Conservation (phyloP, 148 eudicot genomes). For the Rhododendron molle region DNA sequence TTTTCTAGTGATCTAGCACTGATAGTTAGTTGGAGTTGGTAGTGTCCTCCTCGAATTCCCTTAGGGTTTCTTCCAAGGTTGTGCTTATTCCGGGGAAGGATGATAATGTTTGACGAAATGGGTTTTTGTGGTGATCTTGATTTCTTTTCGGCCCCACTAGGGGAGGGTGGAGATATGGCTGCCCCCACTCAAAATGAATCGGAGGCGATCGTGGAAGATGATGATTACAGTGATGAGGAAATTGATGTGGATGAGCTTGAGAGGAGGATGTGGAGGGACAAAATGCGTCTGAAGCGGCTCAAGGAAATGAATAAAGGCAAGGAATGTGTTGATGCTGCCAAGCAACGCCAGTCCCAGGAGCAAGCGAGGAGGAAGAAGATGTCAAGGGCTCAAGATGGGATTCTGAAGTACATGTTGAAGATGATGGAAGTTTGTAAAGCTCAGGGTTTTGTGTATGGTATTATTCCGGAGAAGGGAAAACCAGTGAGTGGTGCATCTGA, state of each 20-base stretch:
- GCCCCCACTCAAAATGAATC: constrained; percentile 21
- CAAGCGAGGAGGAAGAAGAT: constrained; percentile 68
- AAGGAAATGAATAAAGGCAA: constrained; percentile 48
- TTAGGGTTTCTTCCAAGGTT: constrained; percentile 4
- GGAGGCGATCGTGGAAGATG: constrained; percentile 26
- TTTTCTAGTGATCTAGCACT: background rate
- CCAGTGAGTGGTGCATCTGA: constrained; percentile 75
- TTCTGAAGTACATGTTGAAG: constrained; percentile 66
- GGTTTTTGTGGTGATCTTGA: constrained; percentile 45
- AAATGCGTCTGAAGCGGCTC: constrained; percentile 57
- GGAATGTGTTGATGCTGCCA: constrained; percentile 37
- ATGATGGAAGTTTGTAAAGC: constrained; percentile 80
- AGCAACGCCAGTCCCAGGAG: constrained; percentile 47
- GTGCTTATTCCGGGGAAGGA: background rate
- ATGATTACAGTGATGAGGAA: constrained; percentile 63
- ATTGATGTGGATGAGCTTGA: constrained; percentile 71
- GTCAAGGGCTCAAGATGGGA: constrained; percentile 72
- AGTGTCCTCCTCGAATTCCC: background rate
- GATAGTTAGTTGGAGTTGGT: background rate
- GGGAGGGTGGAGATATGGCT: constrained; percentile 26
- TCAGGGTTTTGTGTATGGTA: constrained; percentile 70
- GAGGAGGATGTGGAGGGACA: constrained; percentile 75
- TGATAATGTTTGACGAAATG: constrained; percentile 59
- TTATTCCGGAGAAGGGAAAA: constrained; percentile 70
- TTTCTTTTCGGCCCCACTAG: constrained; percentile 33